Evolutionary conservation across 495 filamentous ascomycete genomes (phyloP).

Genomic region (Neurospora sp.): DNA sequence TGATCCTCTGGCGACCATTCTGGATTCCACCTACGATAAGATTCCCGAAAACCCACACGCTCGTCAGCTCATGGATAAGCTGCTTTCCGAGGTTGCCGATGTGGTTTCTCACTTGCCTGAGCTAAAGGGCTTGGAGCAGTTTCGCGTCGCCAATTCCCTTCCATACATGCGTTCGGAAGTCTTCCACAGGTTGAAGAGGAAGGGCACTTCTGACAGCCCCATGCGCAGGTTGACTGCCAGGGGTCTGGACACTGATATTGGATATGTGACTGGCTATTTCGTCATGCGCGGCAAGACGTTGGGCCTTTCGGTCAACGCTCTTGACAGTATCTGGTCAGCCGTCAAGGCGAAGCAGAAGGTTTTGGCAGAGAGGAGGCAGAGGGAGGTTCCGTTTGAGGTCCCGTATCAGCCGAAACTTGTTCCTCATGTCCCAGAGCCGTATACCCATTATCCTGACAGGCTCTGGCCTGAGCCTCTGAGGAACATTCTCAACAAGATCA

Average conservation of each 20-base stretch:
- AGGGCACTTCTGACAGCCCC: slow-evolving; percentile 43
- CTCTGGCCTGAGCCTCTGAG: neutral
- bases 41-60: slow-evolving; percentile 53
- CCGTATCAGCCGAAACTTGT: neutral
- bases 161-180: slow-evolving; percentile 19
- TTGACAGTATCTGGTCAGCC: slow-evolving; percentile 29
- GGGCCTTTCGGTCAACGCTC: slow-evolving; percentile 52
- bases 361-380: slow-evolving; percentile 6
- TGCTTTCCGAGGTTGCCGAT: slow-evolving; percentile 41
- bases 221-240: slow-evolving; percentile 52
- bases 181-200: slow-evolving; percentile 29
- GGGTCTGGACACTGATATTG: slow-evolving; percentile 56
- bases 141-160: slow-evolving; percentile 42
- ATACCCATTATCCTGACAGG: neutral
- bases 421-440: neutral
- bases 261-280: slow-evolving; percentile 78
- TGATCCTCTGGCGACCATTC: slow-evolving; percentile 64
- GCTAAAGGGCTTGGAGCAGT: slow-evolving; percentile 47
- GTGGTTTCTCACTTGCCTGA: slow-evolving; percentile 44
- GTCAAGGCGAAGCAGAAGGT: slow-evolving; percentile 26
- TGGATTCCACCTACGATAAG: slow-evolving; percentile 61
- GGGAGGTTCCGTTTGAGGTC: slow-evolving; percentile 17
- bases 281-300: slow-evolving; percentile 56
- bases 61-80: slow-evolving; percentile 52
- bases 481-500: neutral